Percentiles rank a stretch among this genome's conserved stretches.
Evolutionary conservation across 139 green algal genomes (phyloP).

Genomic region (Diplosphaera chodatii): DNA sequence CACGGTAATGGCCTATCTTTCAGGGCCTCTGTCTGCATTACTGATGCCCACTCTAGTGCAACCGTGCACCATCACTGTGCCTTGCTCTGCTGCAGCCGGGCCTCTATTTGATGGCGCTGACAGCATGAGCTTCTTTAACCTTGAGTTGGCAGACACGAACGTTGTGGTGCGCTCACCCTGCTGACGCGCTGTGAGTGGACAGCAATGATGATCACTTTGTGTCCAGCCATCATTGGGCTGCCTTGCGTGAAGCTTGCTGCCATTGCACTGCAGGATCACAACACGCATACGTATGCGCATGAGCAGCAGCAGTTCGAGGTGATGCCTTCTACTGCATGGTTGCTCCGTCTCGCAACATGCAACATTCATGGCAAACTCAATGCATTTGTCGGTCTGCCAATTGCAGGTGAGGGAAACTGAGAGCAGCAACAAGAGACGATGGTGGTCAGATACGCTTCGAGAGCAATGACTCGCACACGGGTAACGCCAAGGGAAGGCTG

Average conservation of each 20-base stretch:
- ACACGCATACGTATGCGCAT: constrained; percentile 70
- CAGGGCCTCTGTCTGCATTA: too few relatives aligned
- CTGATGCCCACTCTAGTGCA: too few relatives aligned
- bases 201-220: too few relatives aligned
- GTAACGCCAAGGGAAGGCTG: too few relatives aligned
- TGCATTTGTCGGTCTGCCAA: too few relatives aligned
- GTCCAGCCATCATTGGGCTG: too few relatives aligned
- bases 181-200: too few relatives aligned
- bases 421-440: background rate
- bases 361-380: too few relatives aligned
- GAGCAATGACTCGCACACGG: background rate
- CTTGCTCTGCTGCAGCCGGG: constrained; percentile 32
- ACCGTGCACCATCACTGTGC: background rate
- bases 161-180: constrained; percentile 25
- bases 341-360: too few relatives aligned
- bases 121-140: constrained; percentile 88
- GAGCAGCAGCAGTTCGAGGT: constrained; percentile 26
- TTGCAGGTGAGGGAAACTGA: too few relatives aligned
- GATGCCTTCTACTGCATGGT: too few relatives aligned
- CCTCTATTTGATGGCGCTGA: constrained; percentile 56
- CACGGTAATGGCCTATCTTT: constrained; percentile 26
- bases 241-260: background rate
- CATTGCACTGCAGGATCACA: constrained; percentile 59
- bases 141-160: constrained; percentile 94
- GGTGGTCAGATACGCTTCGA: background rate